Base-by-base conservation (phyloP, 2,329 filamentous ascomycete genomes). In the Whalleya microplaca region DNA sequence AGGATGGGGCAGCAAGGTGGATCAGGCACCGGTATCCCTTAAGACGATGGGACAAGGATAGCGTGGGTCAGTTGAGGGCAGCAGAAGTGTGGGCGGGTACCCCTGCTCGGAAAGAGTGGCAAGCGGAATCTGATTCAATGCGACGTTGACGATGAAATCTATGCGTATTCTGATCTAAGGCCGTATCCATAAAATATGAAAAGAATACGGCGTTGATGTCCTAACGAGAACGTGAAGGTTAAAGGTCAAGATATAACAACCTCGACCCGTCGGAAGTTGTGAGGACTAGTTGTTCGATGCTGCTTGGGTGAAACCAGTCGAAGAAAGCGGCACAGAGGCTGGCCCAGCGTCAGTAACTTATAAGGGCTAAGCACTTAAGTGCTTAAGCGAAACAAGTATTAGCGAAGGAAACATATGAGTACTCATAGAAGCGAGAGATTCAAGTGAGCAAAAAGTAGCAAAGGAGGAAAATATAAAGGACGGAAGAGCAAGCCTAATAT, bases 61-160 rank as follows among this genome's bases (percentile, higher is more conserved):
- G 45, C 62, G 64, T 62, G 64, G 66, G 59, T 67, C 68, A 58
- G 66, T 71, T 64, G 63, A 67, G 61, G 56, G 59, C 57, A 64
- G 63, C 64, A 61, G 56, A 65, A 51, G 51, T 62, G 60, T 65
- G 64, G 56, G 61, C 65, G 65, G 55, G 56, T 57, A 71, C 70
- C 72, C 72, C 66, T 64, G 72, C 57, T 66, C 70, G 66, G 66
- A 64, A 69, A 48, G 60, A 64, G 64, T 67, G 61, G 64, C 61
- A 68, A 72, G 70, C 69, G 66, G 71, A 65, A 67, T 71, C 68
- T 71, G 64, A 66, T 68, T 72, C 66, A 73, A 74, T 73, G 70
- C 71, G 66, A 72, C 69, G 66, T 61, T 64, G 60, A 61, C 58
- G 59, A 63, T 62, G 60, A 66, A 64, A 66, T 67, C 66, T 71